Evolutionary conservation across 2,329 filamentous ascomycete species (phyloP).

Genomic region (Paraphaeosphaeria minitans): DNA sequence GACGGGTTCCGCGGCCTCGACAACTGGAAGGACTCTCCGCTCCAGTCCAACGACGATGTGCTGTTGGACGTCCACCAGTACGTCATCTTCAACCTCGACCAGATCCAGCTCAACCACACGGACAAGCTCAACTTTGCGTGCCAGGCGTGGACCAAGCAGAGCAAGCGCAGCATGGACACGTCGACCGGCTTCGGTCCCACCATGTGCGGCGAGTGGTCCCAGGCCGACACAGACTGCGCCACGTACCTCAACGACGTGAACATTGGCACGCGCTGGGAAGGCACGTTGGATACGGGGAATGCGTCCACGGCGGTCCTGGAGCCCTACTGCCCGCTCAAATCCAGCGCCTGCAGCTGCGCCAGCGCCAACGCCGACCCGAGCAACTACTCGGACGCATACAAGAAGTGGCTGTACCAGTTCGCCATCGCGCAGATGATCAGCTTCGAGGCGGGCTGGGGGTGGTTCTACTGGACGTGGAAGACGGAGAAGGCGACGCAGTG

Average conservation of each 20-base stretch:
- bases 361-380: slow-evolving; percentile 75
- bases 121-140: slow-evolving; percentile 89
- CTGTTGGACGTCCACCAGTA: slow-evolving; percentile 98
- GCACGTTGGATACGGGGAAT: slow-evolving; percentile 76
- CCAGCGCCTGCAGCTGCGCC: slow-evolving; percentile 71
- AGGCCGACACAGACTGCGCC: slow-evolving; percentile 96
- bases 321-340: slow-evolving; percentile 72
- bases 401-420: slow-evolving; percentile 84
- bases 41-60: slow-evolving; percentile 72
- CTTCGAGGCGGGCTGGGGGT: slow-evolving; percentile 92
- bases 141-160: slow-evolving; percentile 81
- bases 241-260: slow-evolving; percentile 86
- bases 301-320: slow-evolving; percentile 65
- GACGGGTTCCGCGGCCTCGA: slow-evolving; percentile 92
- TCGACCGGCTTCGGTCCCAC: slow-evolving; percentile 87
- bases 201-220: slow-evolving; percentile 94
- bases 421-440: slow-evolving; percentile 95
- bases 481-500: slow-evolving; percentile 86
- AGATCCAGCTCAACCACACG: slow-evolving; percentile 80
- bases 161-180: slow-evolving; percentile 72
- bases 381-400: slow-evolving; percentile 74
- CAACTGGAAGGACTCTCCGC: slow-evolving; percentile 85
- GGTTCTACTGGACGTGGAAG: slow-evolving; percentile 99
- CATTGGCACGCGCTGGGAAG: slow-evolving; percentile 88
- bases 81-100: slow-evolving; percentile 92